Base-by-base conservation (phyloP, 306 rosid species). In the Prunus persica region DNA sequence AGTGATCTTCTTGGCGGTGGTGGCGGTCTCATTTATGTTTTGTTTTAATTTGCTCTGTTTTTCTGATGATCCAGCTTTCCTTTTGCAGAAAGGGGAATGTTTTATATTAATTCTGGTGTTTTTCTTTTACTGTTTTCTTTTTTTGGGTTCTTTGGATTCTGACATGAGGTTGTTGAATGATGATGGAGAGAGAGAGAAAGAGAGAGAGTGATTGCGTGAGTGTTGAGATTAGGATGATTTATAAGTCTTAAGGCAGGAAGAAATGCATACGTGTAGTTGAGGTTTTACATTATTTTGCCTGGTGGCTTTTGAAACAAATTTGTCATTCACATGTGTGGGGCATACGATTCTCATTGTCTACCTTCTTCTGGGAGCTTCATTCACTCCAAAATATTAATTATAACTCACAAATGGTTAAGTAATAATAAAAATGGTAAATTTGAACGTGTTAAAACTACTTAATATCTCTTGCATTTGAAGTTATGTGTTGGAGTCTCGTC, bases 241-340 rank as follows among this genome's bases (percentile, higher is more conserved):
- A 70, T 81, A 56, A 16, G 51, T 14, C 2, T 45, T 43, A 7
- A 22, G 46, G 43, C 0, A 8, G 13, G 52, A 65, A 30, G 84
- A 54, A 71, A 81, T 76, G 78, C 69, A 76, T 81, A 24, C 81
- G 81, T 81, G 76, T 66, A 11, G 13, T 28, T 11, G n/a, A 8
- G 81, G 62, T 16, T 43, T 16, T 67, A 73, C 19, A 3, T 50
- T 46, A 43, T 9, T 60, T 45, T 30, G 18, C 27, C 9, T 10
- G 3, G 58, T 54, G 58, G 24, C 74, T 51, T 54, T 16, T 5
- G 50, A 25, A 54, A 71, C 25, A 71, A 71, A 54, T 74, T 18
- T 74, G 69, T 46, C 69, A 25, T 45, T 46, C 32, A 74, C 78
- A 58, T 45, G 69, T 61, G 77, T 74, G 69, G 60, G 69, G 56